phyloP scores from a whole-genome alignment of 495 filamentous ascomycete species.

The Talaromyces thailandensis region DNA sequence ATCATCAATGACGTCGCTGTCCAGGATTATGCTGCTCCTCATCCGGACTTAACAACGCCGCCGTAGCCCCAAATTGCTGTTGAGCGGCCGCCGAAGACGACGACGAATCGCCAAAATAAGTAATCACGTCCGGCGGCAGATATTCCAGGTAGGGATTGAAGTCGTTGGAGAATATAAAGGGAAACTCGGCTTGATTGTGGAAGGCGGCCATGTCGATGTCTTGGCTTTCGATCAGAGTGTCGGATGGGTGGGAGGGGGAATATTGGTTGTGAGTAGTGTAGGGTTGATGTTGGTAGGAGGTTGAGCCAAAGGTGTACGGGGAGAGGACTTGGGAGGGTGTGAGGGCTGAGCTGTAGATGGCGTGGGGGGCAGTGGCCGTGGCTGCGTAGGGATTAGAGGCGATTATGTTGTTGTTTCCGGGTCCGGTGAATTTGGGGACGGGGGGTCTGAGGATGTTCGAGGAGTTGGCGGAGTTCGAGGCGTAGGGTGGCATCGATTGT shows the following conservation, averaged over 20 bases:
- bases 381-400: not conserved
- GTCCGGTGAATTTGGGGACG: not conserved
- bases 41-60: not conserved
- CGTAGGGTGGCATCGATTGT: not conserved
- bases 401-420: not conserved
- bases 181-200: slow-evolving; percentile 32
- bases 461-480: not conserved
- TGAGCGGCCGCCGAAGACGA: not conserved
- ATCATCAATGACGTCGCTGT: not conserved
- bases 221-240: slow-evolving; percentile 62
- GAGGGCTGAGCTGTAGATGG: not conserved
- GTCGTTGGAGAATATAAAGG: slow-evolving; percentile 38
- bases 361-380: slow-evolving; percentile 3
- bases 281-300: not conserved
- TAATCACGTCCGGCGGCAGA: slow-evolving; percentile 54
- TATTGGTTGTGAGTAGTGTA: not conserved
- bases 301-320: not conserved
- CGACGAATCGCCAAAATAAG: slow-evolving; percentile 38
- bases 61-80: not conserved
- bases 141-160: slow-evolving; percentile 65
- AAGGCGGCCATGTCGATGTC: slow-evolving; percentile 54
- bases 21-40: not conserved
- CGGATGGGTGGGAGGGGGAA: slow-evolving; percentile 13
- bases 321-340: not conserved
- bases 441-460: not conserved